Evolutionary conservation across 1,139 yeast species (phyloP), one percentile per base, ranked within the genome.

Genomic region (Tardiomyces depauwii): DNA sequence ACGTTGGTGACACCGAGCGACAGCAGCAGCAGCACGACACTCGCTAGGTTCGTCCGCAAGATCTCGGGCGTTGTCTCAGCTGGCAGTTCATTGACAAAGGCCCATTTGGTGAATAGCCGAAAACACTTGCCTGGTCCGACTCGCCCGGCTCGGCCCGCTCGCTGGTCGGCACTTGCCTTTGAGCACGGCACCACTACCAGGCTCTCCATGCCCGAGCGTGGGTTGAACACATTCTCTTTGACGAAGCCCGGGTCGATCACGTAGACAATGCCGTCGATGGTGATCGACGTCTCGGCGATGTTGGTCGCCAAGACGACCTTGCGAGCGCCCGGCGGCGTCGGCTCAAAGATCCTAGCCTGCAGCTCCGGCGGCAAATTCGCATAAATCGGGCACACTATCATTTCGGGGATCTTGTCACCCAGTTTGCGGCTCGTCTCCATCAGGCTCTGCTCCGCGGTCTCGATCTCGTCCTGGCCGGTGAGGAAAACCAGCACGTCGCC

Each of bases 61-160:
- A 91, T 88, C 58, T 93, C 99, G 0, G 98, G 97, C 0, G 82
- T 77, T 1, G 96, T 87, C 60, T 82, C 83, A 3, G 73, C 68
- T 12, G 86, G 86, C 46, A 89, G 64, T 55, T 88, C 96, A 56
- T 86, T 75, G 53, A 75, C 71, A 58, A 79, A 91, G 0, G 95
- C 81, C 80, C 91, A 80, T 60, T 86, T 88, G 0, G 98, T 89
- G 60, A 76, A 91, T 21, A 93, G 67, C 43, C 98, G 66, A 60
- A 82, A 93, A 61, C 98, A 91, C 61, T 87, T 88, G 0, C 98
- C 98, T 0, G 97, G 95, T 0, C 95, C 95, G 5, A 88, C 85
- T 68, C 98, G 80, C 7, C 98, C 98, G 0, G 97, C 98, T 66
- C 98, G 77, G 47, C 98, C 98, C 1, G 96, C 93, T 51, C 99